These are phyloP conservation scores for Esteya vermicola DNA, from an alignment of 2,329 filamentous ascomycete genomes.

Conservation along the genomic window DNA sequence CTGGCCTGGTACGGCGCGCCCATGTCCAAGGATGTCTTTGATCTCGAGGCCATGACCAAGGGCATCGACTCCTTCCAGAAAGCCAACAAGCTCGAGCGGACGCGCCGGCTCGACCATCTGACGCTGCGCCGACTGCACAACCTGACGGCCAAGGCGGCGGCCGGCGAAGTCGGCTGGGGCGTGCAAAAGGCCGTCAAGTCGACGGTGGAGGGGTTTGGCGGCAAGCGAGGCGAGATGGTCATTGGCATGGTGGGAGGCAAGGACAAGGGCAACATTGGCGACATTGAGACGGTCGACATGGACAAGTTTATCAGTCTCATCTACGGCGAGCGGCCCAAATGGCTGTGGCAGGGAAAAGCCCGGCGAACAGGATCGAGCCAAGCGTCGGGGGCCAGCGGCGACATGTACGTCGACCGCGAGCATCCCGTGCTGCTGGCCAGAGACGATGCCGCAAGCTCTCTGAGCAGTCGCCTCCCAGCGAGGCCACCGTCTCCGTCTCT, in stretches of 20 bases:
- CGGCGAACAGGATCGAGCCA: slow-evolving; percentile 39
- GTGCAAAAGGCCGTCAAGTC: slow-evolving; percentile 92
- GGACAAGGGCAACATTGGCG: slow-evolving; percentile 79
- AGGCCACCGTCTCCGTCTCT: too few relatives aligned
- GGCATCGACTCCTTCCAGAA: slow-evolving; percentile 86
- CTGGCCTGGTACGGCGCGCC: slow-evolving; percentile 74
- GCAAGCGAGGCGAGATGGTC: slow-evolving; percentile 86
- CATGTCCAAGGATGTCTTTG: slow-evolving; percentile 82
- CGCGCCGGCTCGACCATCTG: slow-evolving; percentile 65
- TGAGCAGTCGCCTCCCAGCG: too few relatives aligned
- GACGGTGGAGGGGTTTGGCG: slow-evolving; percentile 83
- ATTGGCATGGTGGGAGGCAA: slow-evolving; percentile 84
- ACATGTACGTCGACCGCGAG: slow-evolving; percentile 26
- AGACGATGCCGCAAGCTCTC: too few relatives aligned
- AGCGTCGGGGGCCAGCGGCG: slow-evolving; percentile 7
- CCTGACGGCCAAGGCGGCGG: slow-evolving; percentile 78
- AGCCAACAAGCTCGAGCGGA: slow-evolving; percentile 63
- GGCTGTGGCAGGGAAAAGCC: slow-evolving; percentile 88
- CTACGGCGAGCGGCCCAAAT: slow-evolving; percentile 73
- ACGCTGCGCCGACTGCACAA: slow-evolving; percentile 71
- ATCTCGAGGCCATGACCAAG: slow-evolving; percentile 66
- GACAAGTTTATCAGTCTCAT: slow-evolving; percentile 68
- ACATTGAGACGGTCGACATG: slow-evolving; percentile 83
- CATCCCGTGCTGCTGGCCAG: too few relatives aligned
- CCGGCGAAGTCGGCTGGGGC: slow-evolving; percentile 76